A percentile compares a stretch with the other conserved stretches of the same genome.
These are phyloP conservation scores for Phlegmacium glaucopus DNA, from an alignment of 768 basidiomycete genomes.

Conservation along the genomic window DNA sequence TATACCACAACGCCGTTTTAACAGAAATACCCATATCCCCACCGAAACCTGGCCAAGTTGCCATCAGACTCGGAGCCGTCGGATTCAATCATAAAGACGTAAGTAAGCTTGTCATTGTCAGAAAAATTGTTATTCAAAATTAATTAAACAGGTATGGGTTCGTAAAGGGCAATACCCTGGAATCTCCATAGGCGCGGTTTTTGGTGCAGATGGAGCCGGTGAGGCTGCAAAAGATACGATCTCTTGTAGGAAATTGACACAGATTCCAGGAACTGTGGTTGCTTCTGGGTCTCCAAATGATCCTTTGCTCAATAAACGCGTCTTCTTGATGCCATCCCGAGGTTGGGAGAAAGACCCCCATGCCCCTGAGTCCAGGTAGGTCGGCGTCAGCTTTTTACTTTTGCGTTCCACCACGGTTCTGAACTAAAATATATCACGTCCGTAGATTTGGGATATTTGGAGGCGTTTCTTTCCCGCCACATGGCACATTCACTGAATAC, in stretches of 20 bases:
- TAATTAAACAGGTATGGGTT: slow-evolving; percentile 60
- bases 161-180: slow-evolving; percentile 65
- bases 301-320: slow-evolving; percentile 55
- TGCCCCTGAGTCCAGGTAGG: slow-evolving; percentile 65
- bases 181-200: slow-evolving; percentile 53
- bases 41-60: slow-evolving; percentile 54
- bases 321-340: slow-evolving; percentile 72
- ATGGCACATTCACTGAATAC: slow-evolving; percentile 78
- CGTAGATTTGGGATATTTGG: slow-evolving; percentile 67
- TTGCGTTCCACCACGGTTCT: too few species aligned
- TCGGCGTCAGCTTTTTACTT: slow-evolving; percentile 26
- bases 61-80: slow-evolving; percentile 66
- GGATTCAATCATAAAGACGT: slow-evolving; percentile 82
- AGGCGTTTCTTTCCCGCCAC: slow-evolving; percentile 43
- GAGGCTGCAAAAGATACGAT: slow-evolving; percentile 10
- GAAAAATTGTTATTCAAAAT: background rate
- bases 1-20: slow-evolving; percentile 56
- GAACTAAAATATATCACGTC: slow-evolving; percentile 4
- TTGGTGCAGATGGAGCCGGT: slow-evolving; percentile 79
- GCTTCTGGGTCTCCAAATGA: slow-evolving; percentile 53
- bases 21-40: slow-evolving; percentile 46
- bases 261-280: slow-evolving; percentile 55
- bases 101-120: too few species aligned
- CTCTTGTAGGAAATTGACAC: background rate
- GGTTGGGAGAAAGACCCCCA: slow-evolving; percentile 71